Evolutionary conservation across 2,329 filamentous ascomycete species (phyloP).

Genomic region (Penicillium polonicum): DNA sequence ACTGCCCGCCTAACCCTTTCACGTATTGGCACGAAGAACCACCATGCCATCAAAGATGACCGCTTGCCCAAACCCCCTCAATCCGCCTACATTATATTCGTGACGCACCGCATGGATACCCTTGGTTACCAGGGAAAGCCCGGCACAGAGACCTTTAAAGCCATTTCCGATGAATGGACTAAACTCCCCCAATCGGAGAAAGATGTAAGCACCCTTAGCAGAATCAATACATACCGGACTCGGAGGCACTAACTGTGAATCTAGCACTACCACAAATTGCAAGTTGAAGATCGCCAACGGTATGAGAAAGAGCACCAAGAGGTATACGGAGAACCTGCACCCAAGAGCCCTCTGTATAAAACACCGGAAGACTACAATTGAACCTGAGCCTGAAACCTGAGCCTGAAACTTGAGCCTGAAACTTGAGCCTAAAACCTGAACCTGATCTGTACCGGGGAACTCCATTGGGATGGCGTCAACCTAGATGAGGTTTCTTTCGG

Average conservation of each 20-base stretch:
- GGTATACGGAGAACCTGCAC: slow-evolving; percentile 33
- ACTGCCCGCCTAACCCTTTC: slow-evolving; percentile 49
- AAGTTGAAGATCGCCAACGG: slow-evolving; percentile 30
- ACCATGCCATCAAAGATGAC: slow-evolving; percentile 51
- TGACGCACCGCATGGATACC: slow-evolving; percentile 43
- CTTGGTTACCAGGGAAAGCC: slow-evolving; percentile 54
- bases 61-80: slow-evolving; percentile 50
- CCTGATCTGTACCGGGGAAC: not conserved
- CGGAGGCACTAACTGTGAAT: slow-evolving; percentile 12
- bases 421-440: not conserved
- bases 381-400: not conserved
- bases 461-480: not conserved
- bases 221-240: not conserved
- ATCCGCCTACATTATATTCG: slow-evolving; percentile 47
- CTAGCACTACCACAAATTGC: slow-evolving; percentile 31
- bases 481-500: not conserved
- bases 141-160: slow-evolving; percentile 33
- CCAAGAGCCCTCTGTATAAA: not conserved
- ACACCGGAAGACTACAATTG: not conserved
- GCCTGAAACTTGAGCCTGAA: not conserved
- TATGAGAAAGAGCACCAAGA: slow-evolving; percentile 38
- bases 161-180: slow-evolving; percentile 27
- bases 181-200: slow-evolving; percentile 35
- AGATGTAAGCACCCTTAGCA: slow-evolving; percentile 30
- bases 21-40: slow-evolving; percentile 22